Evolutionary conservation across 2,329 filamentous ascomycete genomes (phyloP).

Genomic region (Xylaria sp.): DNA sequence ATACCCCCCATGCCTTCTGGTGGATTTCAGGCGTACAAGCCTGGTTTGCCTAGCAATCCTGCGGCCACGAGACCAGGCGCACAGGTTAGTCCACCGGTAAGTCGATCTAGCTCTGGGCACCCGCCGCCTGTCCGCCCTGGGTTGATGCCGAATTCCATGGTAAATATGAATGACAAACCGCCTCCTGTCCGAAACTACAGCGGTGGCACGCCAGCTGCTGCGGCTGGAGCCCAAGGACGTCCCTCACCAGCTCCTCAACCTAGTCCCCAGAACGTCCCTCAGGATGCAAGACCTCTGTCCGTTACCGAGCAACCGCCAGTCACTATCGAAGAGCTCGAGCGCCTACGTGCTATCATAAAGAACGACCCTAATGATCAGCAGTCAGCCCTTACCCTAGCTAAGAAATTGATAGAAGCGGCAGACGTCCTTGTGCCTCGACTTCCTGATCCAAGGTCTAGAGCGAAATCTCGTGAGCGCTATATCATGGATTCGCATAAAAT

Average conservation of each 20-base stretch:
- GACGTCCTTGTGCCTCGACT: slow-evolving; percentile 73
- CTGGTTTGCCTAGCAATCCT: slow-evolving; percentile 39
- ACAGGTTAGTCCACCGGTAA: slow-evolving; percentile 45
- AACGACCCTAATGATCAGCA: slow-evolving; percentile 77
- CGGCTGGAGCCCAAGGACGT: slow-evolving; percentile 49
- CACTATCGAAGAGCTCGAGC: slow-evolving; percentile 81
- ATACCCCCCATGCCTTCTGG: slow-evolving; percentile 62
- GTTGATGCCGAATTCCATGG: slow-evolving; percentile 66
- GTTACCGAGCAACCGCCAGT: slow-evolving; percentile 63
- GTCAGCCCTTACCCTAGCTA: slow-evolving; percentile 77
- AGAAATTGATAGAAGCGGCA: slow-evolving; percentile 86
- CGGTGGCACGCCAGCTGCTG: slow-evolving; percentile 55
- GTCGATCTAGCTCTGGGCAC: slow-evolving; percentile 59
- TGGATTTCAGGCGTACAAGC: slow-evolving; percentile 49
- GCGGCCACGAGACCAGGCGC: slow-evolving; percentile 44
- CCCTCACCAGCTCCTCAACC: slow-evolving; percentile 49
- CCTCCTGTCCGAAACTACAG: slow-evolving; percentile 67
- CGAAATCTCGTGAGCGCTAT: slow-evolving; percentile 84
- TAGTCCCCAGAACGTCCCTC: slow-evolving; percentile 26
- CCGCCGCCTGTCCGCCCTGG: slow-evolving; percentile 72
- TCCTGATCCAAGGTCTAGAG: slow-evolving; percentile 75
- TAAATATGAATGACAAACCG: slow-evolving; percentile 62
- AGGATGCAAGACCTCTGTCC: slow-evolving; percentile 46
- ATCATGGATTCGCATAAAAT: slow-evolving; percentile 88
- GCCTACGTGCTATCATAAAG: slow-evolving; percentile 74